A percentile compares a stretch with the other conserved stretches of the same genome.
Conservation (phyloP, 305 asterid species). For the Stenogyne calaminthoides region DNA sequence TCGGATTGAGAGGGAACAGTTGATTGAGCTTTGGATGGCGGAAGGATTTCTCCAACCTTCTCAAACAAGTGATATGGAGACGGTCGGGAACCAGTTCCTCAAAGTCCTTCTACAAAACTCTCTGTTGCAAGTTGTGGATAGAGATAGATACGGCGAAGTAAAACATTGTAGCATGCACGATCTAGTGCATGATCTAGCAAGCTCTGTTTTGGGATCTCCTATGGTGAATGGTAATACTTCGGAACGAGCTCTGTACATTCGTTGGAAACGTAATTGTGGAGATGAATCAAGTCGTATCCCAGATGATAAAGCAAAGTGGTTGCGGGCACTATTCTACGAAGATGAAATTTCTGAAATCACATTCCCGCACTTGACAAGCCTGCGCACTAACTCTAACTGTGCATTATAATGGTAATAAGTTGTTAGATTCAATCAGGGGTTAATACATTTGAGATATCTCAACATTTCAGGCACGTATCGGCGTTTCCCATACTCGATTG, state of each 20-base stretch:
- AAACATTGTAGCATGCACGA: slow-evolving; percentile 37
- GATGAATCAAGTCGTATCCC: neutral
- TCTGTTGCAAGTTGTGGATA: slow-evolving; percentile 24
- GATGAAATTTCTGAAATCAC: no score
- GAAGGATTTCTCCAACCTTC: slow-evolving; percentile 29
- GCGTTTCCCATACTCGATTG: neutral
- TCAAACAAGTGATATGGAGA: slow-evolving; percentile 1
- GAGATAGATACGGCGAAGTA: neutral
- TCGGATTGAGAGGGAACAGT: slow-evolving; percentile 8
- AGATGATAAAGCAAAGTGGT: neutral
- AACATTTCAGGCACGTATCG: no score
- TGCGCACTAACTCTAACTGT: slow-evolving; percentile 1
- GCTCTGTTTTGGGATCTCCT: neutral
- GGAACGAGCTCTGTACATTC: neutral
- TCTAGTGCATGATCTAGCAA: slow-evolving; percentile 40
- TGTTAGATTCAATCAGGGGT: slow-evolving; percentile 11
- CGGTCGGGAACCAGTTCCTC: neutral
- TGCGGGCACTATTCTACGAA: slow-evolving; percentile 23
- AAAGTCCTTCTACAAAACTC: slow-evolving; percentile 29
- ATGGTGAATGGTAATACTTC: no score
- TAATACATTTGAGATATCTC: slow-evolving; percentile 28
- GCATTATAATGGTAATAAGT: neutral
- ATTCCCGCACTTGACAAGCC: slow-evolving; percentile 7
- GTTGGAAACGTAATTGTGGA: no score
- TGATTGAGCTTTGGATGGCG: slow-evolving; percentile 45